These are phyloP conservation scores for Laburnicola sp. DNA, from an alignment of 2,329 filamentous ascomycete species.

Conservation along the genomic window DNA sequence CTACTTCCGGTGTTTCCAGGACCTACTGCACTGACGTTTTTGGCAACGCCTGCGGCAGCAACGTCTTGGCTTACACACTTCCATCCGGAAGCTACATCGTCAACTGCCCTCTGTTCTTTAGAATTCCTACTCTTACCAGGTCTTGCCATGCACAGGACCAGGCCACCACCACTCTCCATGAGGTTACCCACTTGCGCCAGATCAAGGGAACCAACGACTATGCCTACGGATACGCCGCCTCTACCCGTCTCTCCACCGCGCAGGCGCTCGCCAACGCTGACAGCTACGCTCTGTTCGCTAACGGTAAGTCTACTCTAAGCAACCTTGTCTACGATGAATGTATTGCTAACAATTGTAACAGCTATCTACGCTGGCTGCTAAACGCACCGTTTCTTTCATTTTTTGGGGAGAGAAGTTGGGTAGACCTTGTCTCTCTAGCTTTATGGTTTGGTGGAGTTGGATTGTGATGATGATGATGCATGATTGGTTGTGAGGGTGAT, in stretches of 20 bases:
- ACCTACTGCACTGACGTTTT: constrained; percentile 63
- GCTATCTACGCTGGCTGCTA: constrained; percentile 17
- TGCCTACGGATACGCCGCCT: constrained; percentile 57
- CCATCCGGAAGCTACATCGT: constrained; percentile 57
- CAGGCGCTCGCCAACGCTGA: constrained; percentile 65
- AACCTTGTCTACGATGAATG: not conserved
- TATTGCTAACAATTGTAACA: not conserved
- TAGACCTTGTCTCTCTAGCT: too few relatives aligned
- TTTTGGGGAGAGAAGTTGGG: not conserved
- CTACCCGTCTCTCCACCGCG: constrained; percentile 48
- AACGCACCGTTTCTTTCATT: not conserved
- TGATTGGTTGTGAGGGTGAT: not conserved
- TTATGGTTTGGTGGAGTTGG: not conserved
- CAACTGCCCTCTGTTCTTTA: constrained; percentile 64
- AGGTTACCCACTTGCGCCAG: constrained; percentile 61
- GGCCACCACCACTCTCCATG: constrained; percentile 65
- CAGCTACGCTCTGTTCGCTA: constrained; percentile 58
- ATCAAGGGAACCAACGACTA: constrained; percentile 60
- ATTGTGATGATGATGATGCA: not conserved
- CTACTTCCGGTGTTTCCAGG: constrained; percentile 51
- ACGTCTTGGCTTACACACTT: constrained; percentile 63
- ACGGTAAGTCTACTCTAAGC: constrained; percentile 43
- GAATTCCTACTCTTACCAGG: constrained; percentile 51
- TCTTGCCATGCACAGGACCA: constrained; percentile 66
- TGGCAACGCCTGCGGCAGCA: constrained; percentile 49